Evolutionary conservation across 805 yeast genomes (phyloP).

Genomic region (Lipomyces japonicus): DNA sequence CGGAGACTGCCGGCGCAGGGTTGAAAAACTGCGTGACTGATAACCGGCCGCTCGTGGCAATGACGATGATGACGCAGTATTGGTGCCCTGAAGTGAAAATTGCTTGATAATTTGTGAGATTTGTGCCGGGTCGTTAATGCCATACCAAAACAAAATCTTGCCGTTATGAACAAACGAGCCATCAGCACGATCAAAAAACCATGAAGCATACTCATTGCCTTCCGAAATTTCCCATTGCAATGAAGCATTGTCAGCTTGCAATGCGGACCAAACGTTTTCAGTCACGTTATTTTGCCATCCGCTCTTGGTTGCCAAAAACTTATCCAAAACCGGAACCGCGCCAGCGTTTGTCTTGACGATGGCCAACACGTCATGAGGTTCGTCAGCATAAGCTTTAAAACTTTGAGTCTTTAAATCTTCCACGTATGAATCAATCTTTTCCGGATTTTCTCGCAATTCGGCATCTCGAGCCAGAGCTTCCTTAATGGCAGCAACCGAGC

Average conservation of each 20-base stretch:
- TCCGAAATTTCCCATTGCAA: slow-evolving; percentile 89
- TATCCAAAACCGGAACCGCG: slow-evolving; percentile 67
- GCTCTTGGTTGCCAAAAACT: slow-evolving; percentile 77
- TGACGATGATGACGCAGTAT: background rate
- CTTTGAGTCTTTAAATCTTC: slow-evolving; percentile 57
- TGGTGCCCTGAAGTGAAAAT: slow-evolving; percentile 8
- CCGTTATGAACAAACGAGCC: slow-evolving; percentile 92
- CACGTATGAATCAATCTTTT: slow-evolving; percentile 77
- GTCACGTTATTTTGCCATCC: slow-evolving; percentile 98
- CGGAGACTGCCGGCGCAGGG: background rate
- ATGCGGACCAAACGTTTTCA: slow-evolving; percentile 83
- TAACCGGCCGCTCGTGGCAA: background rate
- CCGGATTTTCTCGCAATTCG: slow-evolving; percentile 63
- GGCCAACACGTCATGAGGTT: slow-evolving; percentile 91
- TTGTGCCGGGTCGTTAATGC: slow-evolving; percentile 44
- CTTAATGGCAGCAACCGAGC: slow-evolving; percentile 60
- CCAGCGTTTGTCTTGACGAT: slow-evolving; percentile 56
- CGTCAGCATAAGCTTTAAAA: slow-evolving; percentile 87
- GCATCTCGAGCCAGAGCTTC: slow-evolving; percentile 72
- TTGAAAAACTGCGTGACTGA: slow-evolving; percentile 15
- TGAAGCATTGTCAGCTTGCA: slow-evolving; percentile 65
- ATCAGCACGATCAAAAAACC: slow-evolving; percentile 89
- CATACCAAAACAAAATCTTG: slow-evolving; percentile 91
- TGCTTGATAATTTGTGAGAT: slow-evolving; percentile 13
- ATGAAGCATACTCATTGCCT: slow-evolving; percentile 82